Base-by-base conservation (phyloP, 257 asterid genomes). In the Coffea canephora region DNA sequence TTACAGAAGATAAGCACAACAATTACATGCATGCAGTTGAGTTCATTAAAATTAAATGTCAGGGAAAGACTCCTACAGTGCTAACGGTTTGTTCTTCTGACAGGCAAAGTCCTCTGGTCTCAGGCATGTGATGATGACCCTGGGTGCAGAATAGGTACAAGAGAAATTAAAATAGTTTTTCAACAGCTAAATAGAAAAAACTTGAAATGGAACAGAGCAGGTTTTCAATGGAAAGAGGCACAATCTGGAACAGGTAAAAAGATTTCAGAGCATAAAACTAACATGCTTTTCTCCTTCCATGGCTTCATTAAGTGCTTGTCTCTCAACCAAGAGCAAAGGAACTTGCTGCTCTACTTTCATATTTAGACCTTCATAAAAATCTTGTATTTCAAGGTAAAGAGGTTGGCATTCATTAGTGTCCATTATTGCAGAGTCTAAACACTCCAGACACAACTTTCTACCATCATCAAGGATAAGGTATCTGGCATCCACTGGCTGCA, bases 311-410 rank as follows among this genome's bases (percentile, higher is more conserved):
- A 96, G 91, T 8, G 99, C 99, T 86, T 96, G 95, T 81, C 97
- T 86, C 89, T 96, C 99, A 15, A 96, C 99, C 89, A 96, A 87
- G 80, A 96, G 97, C n/a, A 96, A 66, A 2, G 99, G 99, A 77
- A 96, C 79, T 85, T 92, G 97, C 91, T 96, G 99, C 94, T 91
- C 97, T 77, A 96, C 91, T 80, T 96, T 96, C 99, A 96, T 96
- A 89, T 87, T 87, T 81, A 96, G 84, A 43, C 99, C 98, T 86
- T 96, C 99, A 11, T 92, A 96, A 78, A 96, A 96, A 15, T 94
- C 97, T 89, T 89, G 99, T 74, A 96, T 96, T 82, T 96, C 99
- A 52, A 94, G 88, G 85, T 96, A 92, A 45, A 96, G 97, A 79
- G 97, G 98, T 72, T 94, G 99, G 83, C 99, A 96, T 79, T 96